Conservation (phyloP, 116 monocot genomes). For the Cymodocea nodosa region DNA sequence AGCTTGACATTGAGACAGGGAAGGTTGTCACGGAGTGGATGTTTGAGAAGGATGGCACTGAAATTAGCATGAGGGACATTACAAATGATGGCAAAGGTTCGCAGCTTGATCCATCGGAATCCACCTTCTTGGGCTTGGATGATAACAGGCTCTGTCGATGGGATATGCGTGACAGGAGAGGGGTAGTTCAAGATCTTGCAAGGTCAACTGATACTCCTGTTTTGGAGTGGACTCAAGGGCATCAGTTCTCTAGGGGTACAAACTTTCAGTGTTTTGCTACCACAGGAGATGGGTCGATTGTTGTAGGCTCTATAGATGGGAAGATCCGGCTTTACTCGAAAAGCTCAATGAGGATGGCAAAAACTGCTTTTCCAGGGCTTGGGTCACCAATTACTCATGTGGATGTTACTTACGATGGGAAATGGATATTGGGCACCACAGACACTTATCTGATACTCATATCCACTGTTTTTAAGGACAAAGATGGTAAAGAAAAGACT, state of each 20-base stretch:
- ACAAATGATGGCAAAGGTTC: slow-evolving; percentile 92
- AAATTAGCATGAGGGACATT: slow-evolving; percentile 90
- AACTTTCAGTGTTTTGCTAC: slow-evolving; percentile 96
- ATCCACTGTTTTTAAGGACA: slow-evolving; percentile 81
- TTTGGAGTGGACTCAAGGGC: slow-evolving; percentile 90
- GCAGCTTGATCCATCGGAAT: slow-evolving; percentile 80
- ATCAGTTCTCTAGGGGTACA: slow-evolving; percentile 91
- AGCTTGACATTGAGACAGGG: slow-evolving; percentile 91
- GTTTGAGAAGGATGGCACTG: slow-evolving; percentile 91
- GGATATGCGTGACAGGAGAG: slow-evolving; percentile 90
- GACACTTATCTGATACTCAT: slow-evolving; percentile 90
- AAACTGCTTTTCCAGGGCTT: slow-evolving; percentile 92
- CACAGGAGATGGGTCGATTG: slow-evolving; percentile 94
- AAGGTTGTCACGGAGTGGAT: slow-evolving; percentile 91
- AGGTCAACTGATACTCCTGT: slow-evolving; percentile 55
- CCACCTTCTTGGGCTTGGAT: slow-evolving; percentile 89
- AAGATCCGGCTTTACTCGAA: slow-evolving; percentile 92
- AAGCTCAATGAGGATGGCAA: slow-evolving; percentile 99
- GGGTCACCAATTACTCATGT: slow-evolving; percentile 91
- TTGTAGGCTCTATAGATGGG: slow-evolving; percentile 93
- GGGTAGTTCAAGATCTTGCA: slow-evolving; percentile 75
- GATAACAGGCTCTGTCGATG: slow-evolving; percentile 84
- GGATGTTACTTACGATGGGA: slow-evolving; percentile 96
- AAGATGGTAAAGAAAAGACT: slow-evolving; percentile 93
- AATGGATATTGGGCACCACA: slow-evolving; percentile 94